These are phyloP conservation scores for Amanita inopinata DNA, from an alignment of 768 basidiomycete genomes.

Conservation along the genomic window DNA sequence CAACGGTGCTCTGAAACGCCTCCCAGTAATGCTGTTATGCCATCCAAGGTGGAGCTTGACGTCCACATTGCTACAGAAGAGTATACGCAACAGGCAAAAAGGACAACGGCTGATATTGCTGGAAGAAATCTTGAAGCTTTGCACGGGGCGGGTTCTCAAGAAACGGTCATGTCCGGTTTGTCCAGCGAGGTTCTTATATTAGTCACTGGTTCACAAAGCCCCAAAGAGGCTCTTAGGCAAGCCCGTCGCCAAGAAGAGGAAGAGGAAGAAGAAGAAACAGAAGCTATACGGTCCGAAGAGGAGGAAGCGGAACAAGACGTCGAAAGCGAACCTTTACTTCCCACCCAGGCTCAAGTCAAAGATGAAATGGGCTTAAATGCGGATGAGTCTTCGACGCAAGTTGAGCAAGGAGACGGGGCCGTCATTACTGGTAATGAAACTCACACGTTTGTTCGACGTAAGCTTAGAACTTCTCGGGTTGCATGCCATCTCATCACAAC, in stretches of 20 bases:
- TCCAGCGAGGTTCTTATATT: not conserved
- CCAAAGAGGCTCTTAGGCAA: slow-evolving; percentile 2
- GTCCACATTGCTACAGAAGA: slow-evolving; percentile 1
- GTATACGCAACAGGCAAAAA: not conserved
- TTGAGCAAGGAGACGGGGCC: slow-evolving; percentile 22
- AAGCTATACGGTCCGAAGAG: slow-evolving; percentile 6
- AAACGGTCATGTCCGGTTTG: not conserved
- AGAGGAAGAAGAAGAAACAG: slow-evolving; percentile 10
- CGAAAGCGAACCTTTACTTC: slow-evolving; percentile 1
- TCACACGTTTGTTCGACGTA: too few species aligned
- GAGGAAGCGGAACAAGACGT: slow-evolving; percentile 6
- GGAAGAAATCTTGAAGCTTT: not conserved
- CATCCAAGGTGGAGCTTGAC: slow-evolving; percentile 1
- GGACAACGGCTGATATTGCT: not conserved
- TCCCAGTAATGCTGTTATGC: not conserved
- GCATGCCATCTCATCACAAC: slow-evolving; percentile 1
- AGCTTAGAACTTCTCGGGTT: too few species aligned
- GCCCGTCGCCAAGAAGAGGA: slow-evolving; percentile 9
- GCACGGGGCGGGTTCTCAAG: not conserved
- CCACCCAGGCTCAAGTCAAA: not conserved
- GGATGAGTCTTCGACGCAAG: slow-evolving; percentile 24
- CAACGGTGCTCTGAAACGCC: not conserved
- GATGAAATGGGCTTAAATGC: slow-evolving; percentile 20
- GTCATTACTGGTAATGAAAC: not conserved
- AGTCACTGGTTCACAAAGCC: not conserved